phyloP scores from a whole-genome alignment of 2,329 filamentous ascomycete genomes.

The Dactylellina cionopaga region DNA sequence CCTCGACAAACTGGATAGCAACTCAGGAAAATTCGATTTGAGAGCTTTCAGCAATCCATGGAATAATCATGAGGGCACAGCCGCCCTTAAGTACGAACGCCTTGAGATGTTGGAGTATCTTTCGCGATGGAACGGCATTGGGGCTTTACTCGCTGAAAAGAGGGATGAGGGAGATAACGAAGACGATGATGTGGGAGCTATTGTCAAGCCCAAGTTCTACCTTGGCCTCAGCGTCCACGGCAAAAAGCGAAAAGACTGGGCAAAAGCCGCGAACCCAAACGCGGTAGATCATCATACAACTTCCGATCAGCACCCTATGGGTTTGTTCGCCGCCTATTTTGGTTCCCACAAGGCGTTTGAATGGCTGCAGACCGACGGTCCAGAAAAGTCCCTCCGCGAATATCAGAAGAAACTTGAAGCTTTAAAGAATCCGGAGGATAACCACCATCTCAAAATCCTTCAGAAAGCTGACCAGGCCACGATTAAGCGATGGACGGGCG shows the following conservation, averaged over 20 bases:
- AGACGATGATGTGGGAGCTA: constrained; percentile 69
- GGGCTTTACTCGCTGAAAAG: constrained; percentile 49
- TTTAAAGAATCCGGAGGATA: constrained; percentile 27
- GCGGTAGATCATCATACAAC: constrained; percentile 62
- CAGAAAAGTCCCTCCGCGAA: constrained; percentile 66
- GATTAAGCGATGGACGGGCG: constrained; percentile 54
- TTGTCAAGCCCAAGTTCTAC: constrained; percentile 76
- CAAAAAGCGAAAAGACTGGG: constrained; percentile 79
- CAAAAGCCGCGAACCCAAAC: constrained; percentile 68
- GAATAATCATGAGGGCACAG: constrained; percentile 53
- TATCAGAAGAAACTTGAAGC: constrained; percentile 43
- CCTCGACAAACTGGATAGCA: constrained; percentile 56
- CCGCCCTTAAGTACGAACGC: constrained; percentile 50
- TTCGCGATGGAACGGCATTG: constrained; percentile 53
- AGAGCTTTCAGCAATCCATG: constrained; percentile 60
- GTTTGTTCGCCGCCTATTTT: constrained; percentile 64
- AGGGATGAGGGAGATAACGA: constrained; percentile 58
- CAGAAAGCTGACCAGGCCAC: constrained; percentile 51
- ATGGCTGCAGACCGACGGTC: constrained; percentile 79
- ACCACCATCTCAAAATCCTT: constrained; percentile 34
- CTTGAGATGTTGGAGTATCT: constrained; percentile 54
- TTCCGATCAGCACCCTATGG: constrained; percentile 68
- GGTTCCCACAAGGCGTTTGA: constrained; percentile 75
- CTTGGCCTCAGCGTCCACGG: constrained; percentile 80
- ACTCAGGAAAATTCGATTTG: constrained; percentile 61